Percentiles rank a stretch among this genome's conserved stretches.
Evolutionary conservation across 1,139 yeast genomes (phyloP).

Genomic region (Scheffersomyces stambukii): DNA sequence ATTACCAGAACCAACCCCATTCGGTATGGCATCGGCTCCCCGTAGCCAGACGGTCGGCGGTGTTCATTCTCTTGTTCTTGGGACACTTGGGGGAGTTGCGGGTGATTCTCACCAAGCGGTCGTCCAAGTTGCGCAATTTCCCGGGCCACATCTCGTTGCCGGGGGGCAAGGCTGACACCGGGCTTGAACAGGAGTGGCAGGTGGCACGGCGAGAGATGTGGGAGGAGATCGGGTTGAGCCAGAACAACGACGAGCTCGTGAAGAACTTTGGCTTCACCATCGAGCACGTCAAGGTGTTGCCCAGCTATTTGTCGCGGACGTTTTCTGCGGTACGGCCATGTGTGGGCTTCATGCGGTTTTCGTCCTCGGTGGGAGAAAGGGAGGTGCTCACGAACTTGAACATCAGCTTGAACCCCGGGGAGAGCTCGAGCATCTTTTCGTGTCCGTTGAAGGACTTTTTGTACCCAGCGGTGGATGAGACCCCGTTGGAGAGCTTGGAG

Average conservation of each 20-base stretch:
- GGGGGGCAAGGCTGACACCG: constrained; percentile 78
- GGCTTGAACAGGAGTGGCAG: constrained; percentile 61
- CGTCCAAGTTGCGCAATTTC: constrained; percentile 63
- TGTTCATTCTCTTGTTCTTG: constrained; percentile 64
- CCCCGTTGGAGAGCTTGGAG: constrained; percentile 40
- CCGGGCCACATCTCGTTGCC: constrained; percentile 90
- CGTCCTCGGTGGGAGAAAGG: constrained; percentile 15
- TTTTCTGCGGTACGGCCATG: constrained; percentile 80
- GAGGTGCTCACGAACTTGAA: constrained; percentile 28
- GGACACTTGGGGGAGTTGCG: constrained; percentile 71
- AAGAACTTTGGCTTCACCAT: constrained; percentile 49
- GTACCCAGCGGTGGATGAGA: constrained; percentile 33
- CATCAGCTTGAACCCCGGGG: constrained; percentile 62
- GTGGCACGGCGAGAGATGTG: constrained; percentile 78
- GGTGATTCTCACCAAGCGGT: constrained; percentile 73
- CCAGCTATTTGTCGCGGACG: constrained; percentile 75
- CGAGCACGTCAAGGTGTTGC: constrained; percentile 57
- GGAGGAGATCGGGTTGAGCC: constrained; percentile 79
- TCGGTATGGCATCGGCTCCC: constrained; percentile 62
- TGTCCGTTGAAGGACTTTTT: constrained; percentile 62
- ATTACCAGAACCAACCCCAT: constrained; percentile 23
- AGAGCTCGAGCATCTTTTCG: constrained; percentile 63
- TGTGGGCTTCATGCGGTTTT: constrained; percentile 54
- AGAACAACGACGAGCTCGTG: constrained; percentile 38
- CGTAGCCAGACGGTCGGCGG: constrained; percentile 66